Conservation (phyloP, 2,329 filamentous ascomycete genomes). For the Xylariaceae sp. region DNA sequence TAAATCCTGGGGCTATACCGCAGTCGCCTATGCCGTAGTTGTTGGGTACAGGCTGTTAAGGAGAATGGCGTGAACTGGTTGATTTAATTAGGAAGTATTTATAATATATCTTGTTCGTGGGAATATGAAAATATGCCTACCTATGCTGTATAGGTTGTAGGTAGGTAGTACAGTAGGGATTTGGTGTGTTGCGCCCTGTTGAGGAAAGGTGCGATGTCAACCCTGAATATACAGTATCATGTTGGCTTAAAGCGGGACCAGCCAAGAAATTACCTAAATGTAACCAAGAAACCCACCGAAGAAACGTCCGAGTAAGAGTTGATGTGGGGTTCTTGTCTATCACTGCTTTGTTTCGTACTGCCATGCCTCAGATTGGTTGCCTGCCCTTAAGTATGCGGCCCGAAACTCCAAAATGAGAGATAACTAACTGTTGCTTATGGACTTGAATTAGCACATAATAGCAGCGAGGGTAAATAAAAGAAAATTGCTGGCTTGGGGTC, state of each 20-base stretch:
- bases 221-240: slow-evolving; percentile 5
- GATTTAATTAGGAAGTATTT: not conserved
- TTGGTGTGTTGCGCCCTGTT: slow-evolving; percentile 1
- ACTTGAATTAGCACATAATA: slow-evolving; percentile 9
- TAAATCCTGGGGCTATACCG: no score
- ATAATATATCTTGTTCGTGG: not conserved
- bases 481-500: not conserved
- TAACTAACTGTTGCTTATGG: not conserved
- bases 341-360: not conserved
- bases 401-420: not conserved
- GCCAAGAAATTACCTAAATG: not conserved
- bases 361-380: not conserved
- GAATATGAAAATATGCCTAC: no score
- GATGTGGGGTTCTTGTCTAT: not conserved
- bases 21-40: no score
- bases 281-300: slow-evolving; percentile 3
- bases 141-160: slow-evolving; percentile 1
- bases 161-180: no score
- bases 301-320: slow-evolving; percentile 9
- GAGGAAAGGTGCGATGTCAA: slow-evolving; percentile 13
- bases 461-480: not conserved
- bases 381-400: not conserved
- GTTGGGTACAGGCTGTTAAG: not conserved
- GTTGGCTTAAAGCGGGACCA: not conserved
- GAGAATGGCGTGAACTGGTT: slow-evolving; percentile 15